Evolutionary conservation across 2,329 filamentous ascomycete species (phyloP).

Genomic region (Xylariaceae sp.): DNA sequence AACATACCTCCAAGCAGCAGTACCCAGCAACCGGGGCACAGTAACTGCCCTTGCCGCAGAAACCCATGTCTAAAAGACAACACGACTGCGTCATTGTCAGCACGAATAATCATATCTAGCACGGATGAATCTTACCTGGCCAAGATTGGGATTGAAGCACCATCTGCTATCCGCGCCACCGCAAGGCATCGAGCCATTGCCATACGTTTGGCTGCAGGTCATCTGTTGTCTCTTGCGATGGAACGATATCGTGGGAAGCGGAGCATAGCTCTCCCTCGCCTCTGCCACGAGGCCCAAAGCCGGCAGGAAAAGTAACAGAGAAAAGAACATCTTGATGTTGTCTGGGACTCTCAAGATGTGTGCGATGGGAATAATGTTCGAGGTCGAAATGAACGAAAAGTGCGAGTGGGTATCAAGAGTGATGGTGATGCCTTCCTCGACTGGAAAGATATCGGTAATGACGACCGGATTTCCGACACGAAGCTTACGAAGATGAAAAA

Average conservation of each 20-base stretch:
- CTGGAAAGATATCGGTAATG: not conserved
- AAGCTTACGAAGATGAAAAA: not conserved
- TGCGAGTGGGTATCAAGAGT: not conserved
- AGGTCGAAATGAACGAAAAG: not conserved
- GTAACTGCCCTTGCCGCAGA: conserved; percentile 33
- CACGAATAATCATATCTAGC: not conserved
- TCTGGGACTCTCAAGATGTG: not conserved
- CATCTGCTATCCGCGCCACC: conserved; percentile 29
- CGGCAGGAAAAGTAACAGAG: conserved; percentile 18
- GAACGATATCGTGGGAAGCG: conserved; percentile 10
- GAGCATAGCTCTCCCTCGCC: conserved; percentile 23
- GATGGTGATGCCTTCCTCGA: not conserved
- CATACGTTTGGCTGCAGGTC: conserved; percentile 35
- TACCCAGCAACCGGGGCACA: conserved; percentile 37
- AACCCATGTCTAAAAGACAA: conserved; percentile 33
- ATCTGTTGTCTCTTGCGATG: conserved; percentile 22
- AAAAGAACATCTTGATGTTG: conserved; percentile 16
- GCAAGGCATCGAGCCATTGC: conserved; percentile 30
- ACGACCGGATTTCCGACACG: not conserved
- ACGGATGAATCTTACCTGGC: conserved; percentile 30
- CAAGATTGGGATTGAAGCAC: conserved; percentile 34
- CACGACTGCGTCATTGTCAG: conserved; percentile 31
- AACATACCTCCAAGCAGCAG: conserved; percentile 36
- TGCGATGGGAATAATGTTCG: not conserved
- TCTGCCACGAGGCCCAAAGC: conserved; percentile 16